Base-by-base conservation (phyloP, 2,329 filamentous ascomycete genomes). In the Arthrobotrys conoides region DNA sequence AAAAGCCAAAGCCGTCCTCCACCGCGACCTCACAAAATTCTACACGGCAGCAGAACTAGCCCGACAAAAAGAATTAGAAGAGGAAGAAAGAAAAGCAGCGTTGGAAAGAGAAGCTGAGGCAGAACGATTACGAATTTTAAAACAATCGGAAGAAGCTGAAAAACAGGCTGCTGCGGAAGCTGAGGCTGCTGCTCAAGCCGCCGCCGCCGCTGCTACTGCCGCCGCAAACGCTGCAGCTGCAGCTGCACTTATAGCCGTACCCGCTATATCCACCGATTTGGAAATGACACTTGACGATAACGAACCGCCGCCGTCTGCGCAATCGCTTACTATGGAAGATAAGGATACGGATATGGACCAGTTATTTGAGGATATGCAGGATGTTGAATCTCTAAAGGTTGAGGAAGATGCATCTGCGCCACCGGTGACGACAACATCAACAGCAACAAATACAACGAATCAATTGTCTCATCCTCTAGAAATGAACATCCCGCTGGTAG, bases 1-100 rank as follows among this genome's bases (percentile, higher is more conserved):
- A 4, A 81, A 80, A 72, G 80, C 81, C 16, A 82, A 82, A 66
- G 79, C 80, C 2, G 73, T 76, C 4, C 68, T 82, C 16, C 79
- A 80, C 30, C 80, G 81, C 18, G 81, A 82, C 61, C 75, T 82
- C 3, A 80, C 76, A 8, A 69, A 70, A 22, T 69, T 80, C 64
- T 79, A 81, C 24, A 75, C 76, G 4, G 69, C 73, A 5, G 80
- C 79, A 14, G 81, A 80, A 44, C 67, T 78, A 33, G 81, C 80
- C 33, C 68, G 65, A 0, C 79, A 80, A 16, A 75, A 81, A 44
- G 76, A 71, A 22, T 64, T 72, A 71, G 73, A 67, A 71, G 69
- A 72, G 76, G 53, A 72, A 67, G 53, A 80, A 64, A 65, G 69
- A 10, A 82, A 80, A 67, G 61, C 64, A 10, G 75, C 75, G 20